Base-by-base conservation (phyloP, 2,329 filamentous ascomycete species). In the Xylaria sp. region DNA sequence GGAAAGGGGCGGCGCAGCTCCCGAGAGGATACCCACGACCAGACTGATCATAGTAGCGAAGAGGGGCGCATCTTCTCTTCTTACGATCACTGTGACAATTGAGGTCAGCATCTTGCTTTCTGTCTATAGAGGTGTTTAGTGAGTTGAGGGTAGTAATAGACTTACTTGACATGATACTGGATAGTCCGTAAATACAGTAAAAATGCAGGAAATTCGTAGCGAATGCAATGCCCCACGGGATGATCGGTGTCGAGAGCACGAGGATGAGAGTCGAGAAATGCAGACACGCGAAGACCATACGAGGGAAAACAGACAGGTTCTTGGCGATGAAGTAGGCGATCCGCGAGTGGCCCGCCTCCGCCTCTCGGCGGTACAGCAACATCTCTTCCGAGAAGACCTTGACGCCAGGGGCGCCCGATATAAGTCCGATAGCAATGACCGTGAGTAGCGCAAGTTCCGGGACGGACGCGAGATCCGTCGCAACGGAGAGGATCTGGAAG, bases 321-420 rank as follows among this genome's bases (percentile, higher is more conserved):
- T 89, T 89, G 42, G 86, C 87, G 1, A 87, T 46, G 72, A 87
- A 89, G 75, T 89, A 89, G 0, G 87, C 84, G 26, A 83, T 77
- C 10, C 85, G 80, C 42, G 84, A 87, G 73, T 89, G 87, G 0
- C 87, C 87, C 0, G 86, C 83, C 49, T 86, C 84, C 3, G 86
- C 81, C 76, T 89, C 87, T 9, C 87, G 82, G 54, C 82, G 83
- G 71, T 86, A 86, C 44, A 88, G 79, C 6, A 86, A 76, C 74
- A 85, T 84, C 72, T 88, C 86, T 70, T 87, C 85, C 11, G 85
- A 87, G 74, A 89, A 89, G 17, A 85, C 81, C 72, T 83, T 84
- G 69, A 89, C 87, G 0, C 86, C 87, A 0, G 87, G 86, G 0
- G 86, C 83, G 6, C 81, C 83, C 0, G 85, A 83, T 1, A 86